Conservation (phyloP, 805 yeast species). For the Candida ortonii region DNA sequence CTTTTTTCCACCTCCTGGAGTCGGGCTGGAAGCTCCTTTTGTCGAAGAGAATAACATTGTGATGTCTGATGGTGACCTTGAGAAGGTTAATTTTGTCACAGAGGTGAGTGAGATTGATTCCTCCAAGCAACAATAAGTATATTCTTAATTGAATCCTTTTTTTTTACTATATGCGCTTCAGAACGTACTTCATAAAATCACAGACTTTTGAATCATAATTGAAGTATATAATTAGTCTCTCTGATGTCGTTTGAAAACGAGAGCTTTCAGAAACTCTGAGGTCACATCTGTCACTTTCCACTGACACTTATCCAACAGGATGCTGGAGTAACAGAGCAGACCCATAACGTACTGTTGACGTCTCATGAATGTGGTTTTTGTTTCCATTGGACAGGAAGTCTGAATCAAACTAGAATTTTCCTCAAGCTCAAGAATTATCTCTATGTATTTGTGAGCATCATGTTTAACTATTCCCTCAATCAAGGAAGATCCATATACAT, state of each 20-base stretch:
- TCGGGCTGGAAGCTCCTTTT: conserved; percentile 13
- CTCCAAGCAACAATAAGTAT: neutral
- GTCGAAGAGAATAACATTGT: conserved; percentile 2
- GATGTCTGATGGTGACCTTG: neutral
- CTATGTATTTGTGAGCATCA: conserved; percentile 19
- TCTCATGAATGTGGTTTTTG: neutral
- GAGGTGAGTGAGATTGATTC: conserved; percentile 7
- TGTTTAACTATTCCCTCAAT: conserved; percentile 10
- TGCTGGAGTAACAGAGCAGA: conserved; percentile 11
- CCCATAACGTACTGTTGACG: conserved; percentile 13
- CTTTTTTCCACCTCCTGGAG: conserved; percentile 12
- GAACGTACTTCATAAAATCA: too few relatives aligned
- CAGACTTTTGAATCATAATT: too few relatives aligned
- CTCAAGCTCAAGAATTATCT: conserved; percentile 14
- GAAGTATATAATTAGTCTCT: too few relatives aligned
- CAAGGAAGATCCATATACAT: conserved; percentile 4
- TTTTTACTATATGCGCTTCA: neutral
- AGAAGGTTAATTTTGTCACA: conserved; percentile 6
- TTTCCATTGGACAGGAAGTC: too few relatives aligned
- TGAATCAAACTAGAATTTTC: too few relatives aligned
- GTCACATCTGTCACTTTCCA: conserved; percentile 6
- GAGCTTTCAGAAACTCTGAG: conserved; percentile 2
- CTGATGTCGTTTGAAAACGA: conserved; percentile 8
- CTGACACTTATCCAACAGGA: conserved; percentile 3
- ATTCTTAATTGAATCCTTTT: neutral